These are phyloP conservation scores for Phytophthora podocarpi DNA, from an alignment of 352 stramenopile species.

Conservation along the genomic window DNA sequence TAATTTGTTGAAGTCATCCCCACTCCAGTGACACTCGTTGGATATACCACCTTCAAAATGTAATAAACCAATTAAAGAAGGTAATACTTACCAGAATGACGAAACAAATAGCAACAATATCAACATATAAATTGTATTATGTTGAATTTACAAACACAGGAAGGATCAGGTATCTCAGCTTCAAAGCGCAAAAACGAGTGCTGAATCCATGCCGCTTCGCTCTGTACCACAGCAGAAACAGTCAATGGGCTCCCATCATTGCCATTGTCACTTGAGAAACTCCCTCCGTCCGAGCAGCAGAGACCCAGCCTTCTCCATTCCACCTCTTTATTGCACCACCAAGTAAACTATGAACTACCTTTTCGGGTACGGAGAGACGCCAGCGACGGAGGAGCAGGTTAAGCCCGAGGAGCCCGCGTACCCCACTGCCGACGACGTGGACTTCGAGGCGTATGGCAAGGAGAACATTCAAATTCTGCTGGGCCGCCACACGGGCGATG, in stretches of 20 bases:
- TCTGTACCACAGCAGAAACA: constrained; percentile 21
- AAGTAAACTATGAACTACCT: constrained; percentile 43
- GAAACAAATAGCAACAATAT: too few species aligned
- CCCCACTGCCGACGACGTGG: constrained; percentile 55
- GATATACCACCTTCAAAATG: too few species aligned
- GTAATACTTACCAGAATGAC: too few species aligned
- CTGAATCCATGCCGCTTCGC: constrained; percentile 27
- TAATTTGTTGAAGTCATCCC: constrained; percentile 23
- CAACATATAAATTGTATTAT: too few species aligned
- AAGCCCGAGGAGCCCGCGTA: constrained; percentile 41
- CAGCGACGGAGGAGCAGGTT: constrained; percentile 33
- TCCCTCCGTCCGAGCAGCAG: constrained; percentile 14
- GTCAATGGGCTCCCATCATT: constrained; percentile 6
- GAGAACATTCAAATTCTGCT: constrained; percentile 75
- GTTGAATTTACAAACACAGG: background rate
- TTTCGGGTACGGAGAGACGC: constrained; percentile 34
- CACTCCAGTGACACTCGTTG: constrained; percentile 5
- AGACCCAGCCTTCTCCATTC: background rate
- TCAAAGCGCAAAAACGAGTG: constrained; percentile 7
- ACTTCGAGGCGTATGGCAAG: constrained; percentile 66
- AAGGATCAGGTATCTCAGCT: background rate
- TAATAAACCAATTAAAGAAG: too few species aligned
- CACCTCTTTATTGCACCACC: background rate
- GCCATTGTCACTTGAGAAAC: constrained; percentile 25
- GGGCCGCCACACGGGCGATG: constrained; percentile 56